phyloP scores from a whole-genome alignment of 73 alveolate genomes.

The Paramecium pentaurelia region DNA sequence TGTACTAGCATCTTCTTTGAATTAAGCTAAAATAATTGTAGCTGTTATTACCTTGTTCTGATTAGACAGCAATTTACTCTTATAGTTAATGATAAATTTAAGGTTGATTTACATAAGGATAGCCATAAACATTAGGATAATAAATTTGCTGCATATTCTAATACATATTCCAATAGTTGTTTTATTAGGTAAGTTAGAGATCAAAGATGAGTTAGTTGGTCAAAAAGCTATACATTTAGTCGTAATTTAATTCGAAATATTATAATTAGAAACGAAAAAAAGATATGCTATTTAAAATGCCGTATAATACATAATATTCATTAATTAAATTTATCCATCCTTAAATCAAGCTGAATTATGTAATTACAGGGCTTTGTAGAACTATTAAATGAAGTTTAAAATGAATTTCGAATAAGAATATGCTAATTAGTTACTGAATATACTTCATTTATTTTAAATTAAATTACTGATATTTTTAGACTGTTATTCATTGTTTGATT shows the following conservation, averaged over 20 bases:
- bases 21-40: background rate
- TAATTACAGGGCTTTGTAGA: background rate
- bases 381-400: background rate
- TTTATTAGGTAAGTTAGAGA: background rate
- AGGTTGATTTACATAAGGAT: background rate
- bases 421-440: background rate
- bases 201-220: conserved; percentile 22
- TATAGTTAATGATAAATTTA: background rate
- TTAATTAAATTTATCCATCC: background rate
- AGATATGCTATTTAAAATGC: background rate
- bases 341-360: background rate
- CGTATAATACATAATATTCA: background rate
- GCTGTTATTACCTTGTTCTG: background rate
- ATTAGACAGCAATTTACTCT: background rate
- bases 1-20: background rate
- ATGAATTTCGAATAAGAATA: background rate
- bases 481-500: background rate
- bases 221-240: background rate
- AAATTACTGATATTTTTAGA: background rate
- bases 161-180: background rate
- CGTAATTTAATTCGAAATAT: background rate
- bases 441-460: background rate
- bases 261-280: background rate
- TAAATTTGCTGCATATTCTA: background rate
- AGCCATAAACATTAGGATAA: background rate